Base-by-base conservation (phyloP, 75 land plant species). In the Chamaecyparis obtusa region DNA sequence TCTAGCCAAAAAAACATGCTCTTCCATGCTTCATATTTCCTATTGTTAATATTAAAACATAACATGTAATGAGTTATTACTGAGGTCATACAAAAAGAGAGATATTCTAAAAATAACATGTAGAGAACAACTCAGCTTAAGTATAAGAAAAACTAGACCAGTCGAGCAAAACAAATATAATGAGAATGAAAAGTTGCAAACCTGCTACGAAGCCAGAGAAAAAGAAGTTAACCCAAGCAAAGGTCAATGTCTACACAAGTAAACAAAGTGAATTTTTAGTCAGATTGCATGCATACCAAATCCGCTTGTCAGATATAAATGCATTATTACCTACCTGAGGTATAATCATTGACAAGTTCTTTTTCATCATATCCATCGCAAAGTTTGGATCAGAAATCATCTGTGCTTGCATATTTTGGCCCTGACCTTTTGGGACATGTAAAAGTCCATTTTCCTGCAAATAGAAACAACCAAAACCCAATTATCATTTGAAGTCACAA, bases 331-430 rank as follows among this genome's bases (percentile, higher is more conserved):
- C 32, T 81, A 94, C 98, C 95, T 96, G 98, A 39, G 99, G 99
- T 44, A 98, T 93, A 71, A 98, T 98, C 99, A 98, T 98, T 14
- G 99, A 98, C 13, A 98, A 91, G 86, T 98, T 98, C 67, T 98
- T 98, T 94, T 98, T 98, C 99, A 98, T 98, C 99, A 98, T 98
- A 86, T 98, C 99, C 98, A 96, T 98, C 13, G 99, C 99, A 98
- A 98, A 96, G 84, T 98, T 98, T 41, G 99, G 99, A 87, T 98
- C 99, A 79, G 98, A 93, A 71, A 98, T 92, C 99, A 98, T 98
- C 86, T 98, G 99, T 44, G 98, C 99, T 83, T 96, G 98, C 84
- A 96, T 87, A 88, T 98, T 98, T 83, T 87, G 93, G 21, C 89
- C 97, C 88, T 98, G 98, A 0, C 93, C 98, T 87, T 96, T 95